These are phyloP conservation scores for Crassisporium funariophilum DNA, from an alignment of 768 basidiomycete genomes.

Conservation along the genomic window DNA sequence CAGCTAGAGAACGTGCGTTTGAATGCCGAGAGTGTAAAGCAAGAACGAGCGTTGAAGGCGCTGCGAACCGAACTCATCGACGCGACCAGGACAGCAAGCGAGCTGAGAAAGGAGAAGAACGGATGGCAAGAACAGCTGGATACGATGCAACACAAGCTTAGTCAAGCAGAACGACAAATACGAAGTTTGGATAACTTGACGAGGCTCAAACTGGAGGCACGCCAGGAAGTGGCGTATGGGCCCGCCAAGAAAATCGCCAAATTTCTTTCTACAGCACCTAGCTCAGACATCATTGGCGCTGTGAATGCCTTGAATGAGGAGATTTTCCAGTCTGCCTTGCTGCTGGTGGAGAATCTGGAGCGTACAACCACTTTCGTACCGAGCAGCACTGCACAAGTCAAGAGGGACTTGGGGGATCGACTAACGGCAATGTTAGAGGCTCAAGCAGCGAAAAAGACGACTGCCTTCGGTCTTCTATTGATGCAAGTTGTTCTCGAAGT, in stretches of 20 bases:
- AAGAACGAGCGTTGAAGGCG: background rate
- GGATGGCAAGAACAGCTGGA: constrained; percentile 19
- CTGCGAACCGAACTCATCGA: background rate
- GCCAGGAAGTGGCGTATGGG: constrained; percentile 10
- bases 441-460: constrained; percentile 8
- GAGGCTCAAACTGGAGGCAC: constrained; percentile 13
- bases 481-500: constrained; percentile 24
- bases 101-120: constrained; percentile 13
- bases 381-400: constrained; percentile 6
- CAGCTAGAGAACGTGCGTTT: background rate
- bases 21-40: background rate
- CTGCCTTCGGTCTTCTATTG: constrained; percentile 13
- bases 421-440: constrained; percentile 18
- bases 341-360: constrained; percentile 20
- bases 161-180: constrained; percentile 9
- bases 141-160: constrained; percentile 15
- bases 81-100: background rate
- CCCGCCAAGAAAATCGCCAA: constrained; percentile 2
- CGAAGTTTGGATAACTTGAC: constrained; percentile 16
- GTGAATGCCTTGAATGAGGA: constrained; percentile 24
- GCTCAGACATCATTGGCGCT: constrained; percentile 19
- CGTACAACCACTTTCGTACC: constrained; percentile 1
- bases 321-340: constrained; percentile 20
- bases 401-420: constrained; percentile 15
- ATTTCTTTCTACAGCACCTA: constrained; percentile 10